A percentile compares a stretch with the other conserved stretches of the same genome.
These are phyloP conservation scores for Dactylellina sp. DNA, from an alignment of 2,329 filamentous ascomycete species.

Conservation along the genomic window DNA sequence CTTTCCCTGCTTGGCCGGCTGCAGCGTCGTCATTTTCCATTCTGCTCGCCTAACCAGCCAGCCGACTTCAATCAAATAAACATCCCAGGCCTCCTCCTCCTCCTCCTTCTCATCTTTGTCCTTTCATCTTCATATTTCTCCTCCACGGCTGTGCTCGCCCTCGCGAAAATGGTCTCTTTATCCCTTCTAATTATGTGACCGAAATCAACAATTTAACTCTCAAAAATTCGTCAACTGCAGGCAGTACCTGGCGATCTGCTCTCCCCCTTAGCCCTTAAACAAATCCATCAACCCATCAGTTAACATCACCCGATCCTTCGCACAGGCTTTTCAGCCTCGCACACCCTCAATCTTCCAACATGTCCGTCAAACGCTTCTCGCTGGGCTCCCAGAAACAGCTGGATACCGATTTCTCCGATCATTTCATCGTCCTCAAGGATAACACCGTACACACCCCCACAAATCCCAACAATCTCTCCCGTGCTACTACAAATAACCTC, in stretches of 20 bases:
- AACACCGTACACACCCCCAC: slow-evolving; percentile 43
- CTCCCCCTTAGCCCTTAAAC: slow-evolving; percentile 2
- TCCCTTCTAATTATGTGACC: slow-evolving; percentile 15
- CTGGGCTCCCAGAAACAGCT: slow-evolving; percentile 30
- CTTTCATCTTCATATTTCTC: background rate
- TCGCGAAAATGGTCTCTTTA: slow-evolving; percentile 2
- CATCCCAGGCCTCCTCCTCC: slow-evolving; percentile 10
- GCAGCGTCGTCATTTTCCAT: slow-evolving; percentile 35
- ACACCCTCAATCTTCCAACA: slow-evolving; percentile 15
- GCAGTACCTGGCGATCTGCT: slow-evolving; percentile 41
- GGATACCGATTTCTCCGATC: slow-evolving; percentile 47
- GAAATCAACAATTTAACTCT: background rate
- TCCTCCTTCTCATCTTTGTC: slow-evolving; percentile 1
- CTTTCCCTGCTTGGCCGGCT: slow-evolving; percentile 21
- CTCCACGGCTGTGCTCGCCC: slow-evolving; percentile 5
- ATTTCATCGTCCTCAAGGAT: slow-evolving; percentile 53
- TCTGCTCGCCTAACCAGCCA: too few species aligned
- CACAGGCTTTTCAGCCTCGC: slow-evolving; percentile 13
- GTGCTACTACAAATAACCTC: slow-evolving; percentile 41
- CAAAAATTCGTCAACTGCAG: slow-evolving; percentile 35
- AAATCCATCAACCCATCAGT: slow-evolving; percentile 9
- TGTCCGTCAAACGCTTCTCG: slow-evolving; percentile 46
- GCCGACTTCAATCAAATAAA: slow-evolving; percentile 18
- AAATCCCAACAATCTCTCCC: slow-evolving; percentile 30
- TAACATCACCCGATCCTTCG: slow-evolving; percentile 1